phyloP scores from a whole-genome alignment of 2,329 filamentous ascomycete genomes.

The Fusarium sarcochroum region DNA sequence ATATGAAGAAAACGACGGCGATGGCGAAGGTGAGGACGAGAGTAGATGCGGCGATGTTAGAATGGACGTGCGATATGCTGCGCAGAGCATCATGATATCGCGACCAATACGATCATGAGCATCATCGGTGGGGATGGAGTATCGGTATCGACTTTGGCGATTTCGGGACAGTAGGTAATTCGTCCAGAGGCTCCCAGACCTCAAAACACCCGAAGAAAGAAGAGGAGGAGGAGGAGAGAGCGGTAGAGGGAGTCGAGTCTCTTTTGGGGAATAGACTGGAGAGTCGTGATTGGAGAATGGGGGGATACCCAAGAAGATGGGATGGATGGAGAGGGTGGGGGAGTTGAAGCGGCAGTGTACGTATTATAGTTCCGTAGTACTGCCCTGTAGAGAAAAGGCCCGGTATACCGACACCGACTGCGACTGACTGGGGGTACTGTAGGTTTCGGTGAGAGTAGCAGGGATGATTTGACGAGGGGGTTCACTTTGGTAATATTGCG shows the following conservation, averaged over 20 bases:
- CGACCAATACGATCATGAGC: slow-evolving; percentile 50
- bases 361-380: slow-evolving; percentile 27
- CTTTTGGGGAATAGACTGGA: slow-evolving; percentile 45
- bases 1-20: slow-evolving; percentile 8
- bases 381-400: slow-evolving; percentile 15
- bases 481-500: slow-evolving; percentile 29
- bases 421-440: slow-evolving; percentile 11
- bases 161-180: slow-evolving; percentile 25
- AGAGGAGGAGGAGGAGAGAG: slow-evolving; percentile 30
- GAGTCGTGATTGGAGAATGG: slow-evolving; percentile 50
- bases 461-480: slow-evolving; percentile 47
- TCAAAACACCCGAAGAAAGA: slow-evolving; percentile 32
- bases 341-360: slow-evolving; percentile 25
- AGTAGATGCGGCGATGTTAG: slow-evolving; percentile 47
- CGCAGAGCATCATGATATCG: slow-evolving; percentile 62
- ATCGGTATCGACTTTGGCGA: slow-evolving; percentile 18
- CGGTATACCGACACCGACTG: slow-evolving; percentile 37
- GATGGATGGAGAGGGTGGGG: slow-evolving; percentile 29
- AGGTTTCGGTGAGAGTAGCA: slow-evolving; percentile 49
- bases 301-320: slow-evolving; percentile 35
- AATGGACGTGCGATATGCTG: slow-evolving; percentile 53
- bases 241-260: slow-evolving; percentile 30
- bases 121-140: slow-evolving; percentile 47
- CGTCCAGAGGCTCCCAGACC: slow-evolving; percentile 41
- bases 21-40: slow-evolving; percentile 24